phyloP scores from a whole-genome alignment of 2,329 filamentous ascomycete genomes.

The Paecilomyces fulvus region DNA sequence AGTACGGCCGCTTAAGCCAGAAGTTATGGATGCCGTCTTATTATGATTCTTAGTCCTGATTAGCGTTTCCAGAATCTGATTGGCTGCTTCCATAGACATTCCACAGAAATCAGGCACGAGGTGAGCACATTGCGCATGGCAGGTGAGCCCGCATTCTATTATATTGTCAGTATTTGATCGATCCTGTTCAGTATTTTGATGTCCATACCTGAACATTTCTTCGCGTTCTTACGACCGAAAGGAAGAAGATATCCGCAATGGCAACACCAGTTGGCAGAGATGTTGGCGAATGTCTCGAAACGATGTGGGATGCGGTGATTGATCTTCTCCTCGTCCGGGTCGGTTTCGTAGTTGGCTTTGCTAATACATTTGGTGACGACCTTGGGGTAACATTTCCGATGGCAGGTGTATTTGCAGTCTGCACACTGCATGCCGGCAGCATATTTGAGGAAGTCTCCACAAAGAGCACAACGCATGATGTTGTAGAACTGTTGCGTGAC shows the following conservation, averaged over 20 bases:
- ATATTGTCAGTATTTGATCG: slow-evolving; percentile 6
- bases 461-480: slow-evolving; percentile 98
- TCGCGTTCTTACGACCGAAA: slow-evolving; percentile 88
- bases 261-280: slow-evolving; percentile 98
- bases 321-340: slow-evolving; percentile 98
- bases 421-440: slow-evolving; percentile 98
- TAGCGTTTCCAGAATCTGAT: slow-evolving; percentile 83
- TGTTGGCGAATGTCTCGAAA: slow-evolving; percentile 93
- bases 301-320: slow-evolving; percentile 98
- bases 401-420: slow-evolving; percentile 99
- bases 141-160: slow-evolving; percentile 80
- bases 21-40: slow-evolving; percentile 39
- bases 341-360: slow-evolving; percentile 96
- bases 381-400: slow-evolving; percentile 92
- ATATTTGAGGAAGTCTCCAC: slow-evolving; percentile 97
- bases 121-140: slow-evolving; percentile 84
- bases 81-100: slow-evolving; percentile 97
- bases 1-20: slow-evolving; percentile 54
- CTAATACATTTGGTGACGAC: slow-evolving; percentile 99
- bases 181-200: background rate
- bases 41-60: slow-evolving; percentile 68
- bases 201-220: slow-evolving; percentile 73
- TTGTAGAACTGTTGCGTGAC: slow-evolving; percentile 99
- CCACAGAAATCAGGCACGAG: slow-evolving; percentile 97
- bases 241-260: slow-evolving; percentile 95